Percentiles rank a stretch among this genome's conserved stretches.
Evolutionary conservation across 179 eudicot genomes (phyloP).

Genomic region (Actinidia chinensis): DNA sequence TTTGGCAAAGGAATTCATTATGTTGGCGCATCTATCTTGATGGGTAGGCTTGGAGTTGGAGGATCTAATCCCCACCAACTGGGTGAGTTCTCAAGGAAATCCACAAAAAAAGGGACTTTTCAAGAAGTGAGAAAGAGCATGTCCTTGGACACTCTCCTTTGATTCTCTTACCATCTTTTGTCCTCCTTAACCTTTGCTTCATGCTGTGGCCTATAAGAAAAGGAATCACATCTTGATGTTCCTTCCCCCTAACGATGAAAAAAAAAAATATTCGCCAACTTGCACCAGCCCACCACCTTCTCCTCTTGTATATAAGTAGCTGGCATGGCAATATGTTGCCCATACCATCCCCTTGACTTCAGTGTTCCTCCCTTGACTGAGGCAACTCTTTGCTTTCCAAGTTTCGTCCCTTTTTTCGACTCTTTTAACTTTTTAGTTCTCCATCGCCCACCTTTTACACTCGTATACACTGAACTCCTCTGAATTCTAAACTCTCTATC

Average conservation of each 20-base stretch:
- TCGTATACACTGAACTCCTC: neutral
- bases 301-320: slow-evolving; percentile 39
- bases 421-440: neutral
- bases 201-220: slow-evolving; percentile 24
- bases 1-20: slow-evolving; percentile 15
- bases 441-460: neutral
- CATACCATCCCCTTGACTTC: slow-evolving; percentile 37
- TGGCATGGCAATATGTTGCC: slow-evolving; percentile 24
- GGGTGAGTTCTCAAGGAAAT: slow-evolving; percentile 26
- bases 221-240: slow-evolving; percentile 33
- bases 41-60: slow-evolving; percentile 18
- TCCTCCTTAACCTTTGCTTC: slow-evolving; percentile 5
- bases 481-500: neutral
- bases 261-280: slow-evolving; percentile 14
- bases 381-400: slow-evolving; percentile 12
- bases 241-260: neutral
- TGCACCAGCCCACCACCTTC: slow-evolving; percentile 22
- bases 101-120: slow-evolving; percentile 32
- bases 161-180: slow-evolving; percentile 18
- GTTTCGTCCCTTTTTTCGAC: slow-evolving; percentile 4
- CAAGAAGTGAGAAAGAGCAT: slow-evolving; percentile 20
- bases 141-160: slow-evolving; percentile 15
- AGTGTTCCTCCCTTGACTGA: slow-evolving; percentile 34
- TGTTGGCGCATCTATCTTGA: slow-evolving; percentile 33
- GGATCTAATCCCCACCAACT: slow-evolving; percentile 41